Base-by-base conservation (phyloP, 1,139 yeast species). In the Saccharomyces hybrid region DNA sequence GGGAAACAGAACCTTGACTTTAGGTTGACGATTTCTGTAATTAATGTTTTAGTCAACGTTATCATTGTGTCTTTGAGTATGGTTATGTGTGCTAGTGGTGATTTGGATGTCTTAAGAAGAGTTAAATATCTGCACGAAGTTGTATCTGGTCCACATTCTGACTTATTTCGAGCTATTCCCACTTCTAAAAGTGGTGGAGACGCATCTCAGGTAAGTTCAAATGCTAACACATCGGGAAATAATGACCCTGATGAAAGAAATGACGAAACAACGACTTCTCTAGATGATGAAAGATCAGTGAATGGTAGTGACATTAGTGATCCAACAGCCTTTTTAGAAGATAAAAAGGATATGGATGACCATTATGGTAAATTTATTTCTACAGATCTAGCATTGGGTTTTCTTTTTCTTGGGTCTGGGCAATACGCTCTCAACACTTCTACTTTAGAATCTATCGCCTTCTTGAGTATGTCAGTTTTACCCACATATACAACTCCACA, bases 51-150 rank as follows among this genome's bases (percentile, higher is more conserved):
- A 42, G 81, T 84, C 55, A 83, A 83, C 60, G 73, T 85, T 0
- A 63, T 89, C 26, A 79, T 85, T 1, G 69, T 90, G 13, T 79
- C 93, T 16, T 71, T 81, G 13, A 80, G 96, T 0, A 75, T 88
- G 34, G 79, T 90, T 0, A 88, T 89, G 89, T 91, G 96, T 1
- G 96, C 96, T 0, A 82, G 91, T 25, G 99, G 99, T 1, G 97
- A 93, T 67, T 71, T 91, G 53, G 86, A 83, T 52, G 80, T 85
- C 0, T 80, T 93, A 61, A 77, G 93, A 63, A 75, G 96, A 55
- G 72, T 89, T 47, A 77, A 96, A 57, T 78, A 79, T 25, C 70
- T 89, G 41, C 89, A 88, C 65, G 85, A 78, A 78, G 61, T 64
- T 13, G 58, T 66, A 5, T 60, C 64, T 5, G 71, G 71, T 0